These are phyloP conservation scores for Wickerhamomyces tratensis DNA, from an alignment of 805 yeast species.

Conservation along the genomic window DNA sequence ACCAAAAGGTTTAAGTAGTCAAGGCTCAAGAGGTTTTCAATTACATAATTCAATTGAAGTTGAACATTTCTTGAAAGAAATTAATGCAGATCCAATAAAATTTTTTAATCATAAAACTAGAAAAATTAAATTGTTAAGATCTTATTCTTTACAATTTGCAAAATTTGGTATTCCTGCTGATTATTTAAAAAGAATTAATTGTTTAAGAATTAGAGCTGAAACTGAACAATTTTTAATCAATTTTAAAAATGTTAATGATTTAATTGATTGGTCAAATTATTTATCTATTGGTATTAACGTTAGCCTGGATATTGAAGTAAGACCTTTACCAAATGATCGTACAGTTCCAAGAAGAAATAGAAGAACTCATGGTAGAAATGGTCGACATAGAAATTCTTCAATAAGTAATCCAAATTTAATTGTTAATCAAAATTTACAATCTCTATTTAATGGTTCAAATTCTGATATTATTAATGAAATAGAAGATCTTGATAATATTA, in stretches of 20 bases:
- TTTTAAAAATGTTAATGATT: conserved; percentile 49
- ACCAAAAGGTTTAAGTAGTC: background rate
- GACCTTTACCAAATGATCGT: conserved; percentile 68
- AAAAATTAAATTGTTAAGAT: conserved; percentile 32
- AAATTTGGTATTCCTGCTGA: conserved; percentile 80
- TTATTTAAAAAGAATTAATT: conserved; percentile 60
- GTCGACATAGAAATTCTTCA: background rate
- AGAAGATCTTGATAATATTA: no score
- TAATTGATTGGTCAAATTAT: conserved; percentile 73
- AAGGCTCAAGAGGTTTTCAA: conserved; percentile 13
- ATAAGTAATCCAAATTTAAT: conserved; percentile 2
- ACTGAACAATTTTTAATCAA: conserved; percentile 70
- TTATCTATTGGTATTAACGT: conserved; percentile 71
- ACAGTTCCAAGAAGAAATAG: conserved; percentile 60
- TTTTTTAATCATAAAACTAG: conserved; percentile 17
- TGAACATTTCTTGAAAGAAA: conserved; percentile 12
- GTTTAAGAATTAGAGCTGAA: conserved; percentile 70
- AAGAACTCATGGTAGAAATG: conserved; percentile 4
- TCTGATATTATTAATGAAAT: background rate
- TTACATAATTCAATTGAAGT: conserved; percentile 10
- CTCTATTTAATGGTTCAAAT: background rate
- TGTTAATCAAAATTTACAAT: no score
- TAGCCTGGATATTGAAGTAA: conserved; percentile 60
- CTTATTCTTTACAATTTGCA: conserved; percentile 79
- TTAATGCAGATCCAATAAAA: conserved; percentile 12